Evolutionary conservation across 495 filamentous ascomycete genomes (phyloP), one percentile per base, ranked within the genome.

Genomic region (Pyrenula massariospora): DNA sequence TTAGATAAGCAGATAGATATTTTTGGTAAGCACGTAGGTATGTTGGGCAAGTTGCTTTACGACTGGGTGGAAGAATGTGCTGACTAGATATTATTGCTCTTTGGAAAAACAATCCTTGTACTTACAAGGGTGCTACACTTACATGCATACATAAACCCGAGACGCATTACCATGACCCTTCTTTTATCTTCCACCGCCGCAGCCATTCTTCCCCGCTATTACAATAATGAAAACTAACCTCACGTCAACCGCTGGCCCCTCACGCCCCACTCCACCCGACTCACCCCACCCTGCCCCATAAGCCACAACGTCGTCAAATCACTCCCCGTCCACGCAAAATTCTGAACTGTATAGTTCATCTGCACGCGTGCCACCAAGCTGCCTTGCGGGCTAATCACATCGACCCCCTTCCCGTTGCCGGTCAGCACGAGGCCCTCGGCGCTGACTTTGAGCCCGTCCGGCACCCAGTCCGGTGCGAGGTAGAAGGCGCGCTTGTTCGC

Each of bases 341-440:
- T 70, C 56, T 65, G 56, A 12, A 66, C 68, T 10, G 63, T 63
- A 54, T 62, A 66, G 23, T 64, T 67, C 12, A 65, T 70, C 55
- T 67, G 63, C 12, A 68, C 59, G 12, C 65, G 67, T 11, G 65
- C 47, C 24, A 70, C 22, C 57, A 65, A 60, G 48, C 63, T 61
- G 25, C 63, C 60, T 54, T 53, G 22, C 25, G 53, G 53, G 50
- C 68, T 63, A 22, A 67, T 57, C 50, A 70, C 56, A 65, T 70
- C 66, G 22, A 67, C 62, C 11, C 63, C 60, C 25, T 10, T 48
- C 3, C 65, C 60, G 3, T 53, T 50, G 23, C 55, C 65, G 22
- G 58, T 60, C 21, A 61, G 21, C 47, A 68, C 57, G 22, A 65
- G 65, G 10, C 65, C 67, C 52, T 70, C 63, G 5, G 48, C 56